phyloP scores from a whole-genome alignment of 2,329 filamentous ascomycete genomes.

The Hymenoscyphus fructigenus region DNA sequence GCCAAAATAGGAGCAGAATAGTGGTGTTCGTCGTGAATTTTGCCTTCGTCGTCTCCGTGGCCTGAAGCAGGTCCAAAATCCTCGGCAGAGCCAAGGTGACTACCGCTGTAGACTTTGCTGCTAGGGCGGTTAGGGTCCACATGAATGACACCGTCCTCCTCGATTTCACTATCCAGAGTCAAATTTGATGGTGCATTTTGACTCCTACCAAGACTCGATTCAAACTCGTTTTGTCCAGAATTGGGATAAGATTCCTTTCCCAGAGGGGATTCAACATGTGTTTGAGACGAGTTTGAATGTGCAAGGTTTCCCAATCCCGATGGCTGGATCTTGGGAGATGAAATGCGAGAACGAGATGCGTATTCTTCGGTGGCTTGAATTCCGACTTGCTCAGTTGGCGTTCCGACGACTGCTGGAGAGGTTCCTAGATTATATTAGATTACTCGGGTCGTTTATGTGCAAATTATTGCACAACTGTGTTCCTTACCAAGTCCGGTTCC shows the following conservation, averaged over 20 bases:
- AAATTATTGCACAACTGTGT: constrained; percentile 26
- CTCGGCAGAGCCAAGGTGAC: constrained; percentile 47
- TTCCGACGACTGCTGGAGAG: constrained; percentile 62
- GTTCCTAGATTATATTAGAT: constrained; percentile 53
- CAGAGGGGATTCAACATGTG: constrained; percentile 38
- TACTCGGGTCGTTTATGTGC: constrained; percentile 24
- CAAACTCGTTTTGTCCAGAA: constrained; percentile 29
- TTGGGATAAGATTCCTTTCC: constrained; percentile 49
- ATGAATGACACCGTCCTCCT: constrained; percentile 68
- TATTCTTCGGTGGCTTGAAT: constrained; percentile 87
- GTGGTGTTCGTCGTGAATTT: constrained; percentile 56
- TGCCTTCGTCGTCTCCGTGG: constrained; percentile 43
- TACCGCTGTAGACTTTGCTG: constrained; percentile 44
- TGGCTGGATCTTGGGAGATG: constrained; percentile 59
- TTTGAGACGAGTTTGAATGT: constrained; percentile 45
- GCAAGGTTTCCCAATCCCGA: constrained; percentile 40
- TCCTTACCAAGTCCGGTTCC: constrained; percentile 52
- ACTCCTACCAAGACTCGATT: constrained; percentile 40
- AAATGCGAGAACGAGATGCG: constrained; percentile 71
- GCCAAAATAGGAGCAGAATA: constrained; percentile 82
- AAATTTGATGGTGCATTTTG: constrained; percentile 37
- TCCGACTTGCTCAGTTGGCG: constrained; percentile 87
- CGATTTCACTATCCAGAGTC: constrained; percentile 42
- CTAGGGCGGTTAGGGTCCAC: constrained; percentile 60
- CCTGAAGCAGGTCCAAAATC: constrained; percentile 47